These are phyloP conservation scores for Xanthoconium separans DNA, from an alignment of 1,284 basidiomycete species.

Conservation along the genomic window DNA sequence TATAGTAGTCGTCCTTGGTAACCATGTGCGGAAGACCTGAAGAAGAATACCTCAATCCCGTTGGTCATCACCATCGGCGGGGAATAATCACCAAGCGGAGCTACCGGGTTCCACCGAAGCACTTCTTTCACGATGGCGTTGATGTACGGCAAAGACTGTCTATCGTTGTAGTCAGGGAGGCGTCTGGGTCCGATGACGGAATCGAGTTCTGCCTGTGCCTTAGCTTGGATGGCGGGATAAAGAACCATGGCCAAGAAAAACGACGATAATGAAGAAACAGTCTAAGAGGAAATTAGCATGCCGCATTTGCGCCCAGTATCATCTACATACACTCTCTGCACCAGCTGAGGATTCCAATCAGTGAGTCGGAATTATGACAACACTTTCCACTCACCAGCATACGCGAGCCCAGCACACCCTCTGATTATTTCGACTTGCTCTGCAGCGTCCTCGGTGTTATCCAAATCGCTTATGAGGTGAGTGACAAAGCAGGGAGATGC, in stretches of 20 bases:
- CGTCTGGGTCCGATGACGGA: constrained; percentile 39
- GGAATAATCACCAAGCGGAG: constrained; percentile 42
- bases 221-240: constrained; percentile 45
- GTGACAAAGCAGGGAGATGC: constrained; percentile 34
- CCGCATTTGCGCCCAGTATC: background rate
- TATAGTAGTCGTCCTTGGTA: constrained; percentile 38
- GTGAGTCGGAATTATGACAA: background rate
- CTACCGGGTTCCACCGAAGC: constrained; percentile 52
- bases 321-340: constrained; percentile 29
- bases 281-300: constrained; percentile 33
- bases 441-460: constrained; percentile 1
- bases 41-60: constrained; percentile 9
- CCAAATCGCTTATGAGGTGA: constrained; percentile 25
- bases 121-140: constrained; percentile 48
- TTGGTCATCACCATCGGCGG: constrained; percentile 10
- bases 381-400: constrained; percentile 25
- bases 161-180: constrained; percentile 47
- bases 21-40: constrained; percentile 46
- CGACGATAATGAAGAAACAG: constrained; percentile 43
- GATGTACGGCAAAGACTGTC: constrained; percentile 43
- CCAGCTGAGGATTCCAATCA: constrained; percentile 24
- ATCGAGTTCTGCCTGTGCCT: constrained; percentile 48
- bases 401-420: constrained; percentile 34
- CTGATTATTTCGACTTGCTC: constrained; percentile 29
- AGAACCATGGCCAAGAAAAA: constrained; percentile 51